Evolutionary conservation across 179 eudicot species (phyloP).

Genomic region (Silene vulgaris): DNA sequence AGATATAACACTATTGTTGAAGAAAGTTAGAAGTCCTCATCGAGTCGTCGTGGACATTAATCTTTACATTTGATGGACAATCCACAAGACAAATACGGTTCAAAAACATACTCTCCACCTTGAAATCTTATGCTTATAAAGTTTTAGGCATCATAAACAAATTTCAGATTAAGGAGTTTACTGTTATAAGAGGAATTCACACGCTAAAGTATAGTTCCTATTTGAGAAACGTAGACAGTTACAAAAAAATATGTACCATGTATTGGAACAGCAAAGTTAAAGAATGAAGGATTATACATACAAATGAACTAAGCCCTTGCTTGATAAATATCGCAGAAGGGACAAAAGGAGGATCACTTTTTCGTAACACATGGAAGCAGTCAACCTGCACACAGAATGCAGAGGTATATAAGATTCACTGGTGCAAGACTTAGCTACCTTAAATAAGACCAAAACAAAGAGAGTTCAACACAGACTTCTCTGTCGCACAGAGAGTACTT

Average conservation of each 20-base stretch:
- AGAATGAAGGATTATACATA: conserved; percentile 36
- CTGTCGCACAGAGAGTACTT: neutral
- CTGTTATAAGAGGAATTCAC: neutral
- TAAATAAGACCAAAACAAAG: neutral
- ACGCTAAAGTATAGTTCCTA: neutral
- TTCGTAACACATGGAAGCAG: conserved; percentile 89
- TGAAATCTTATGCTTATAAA: neutral
- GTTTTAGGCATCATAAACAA: neutral
- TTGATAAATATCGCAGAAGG: conserved; percentile 72
- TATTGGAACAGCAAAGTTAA: neutral
- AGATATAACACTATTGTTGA: neutral
- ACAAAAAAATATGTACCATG: neutral
- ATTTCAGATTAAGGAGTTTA: neutral
- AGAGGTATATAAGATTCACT: conserved; percentile 6
- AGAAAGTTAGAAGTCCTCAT: neutral
- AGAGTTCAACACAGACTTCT: neutral
- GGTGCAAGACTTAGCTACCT: neutral
- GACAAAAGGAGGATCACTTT: conserved; percentile 88
- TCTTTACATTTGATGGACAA: conserved; percentile 5
- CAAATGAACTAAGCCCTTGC: conserved; percentile 87
- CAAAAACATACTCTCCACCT: neutral
- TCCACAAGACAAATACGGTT: neutral
- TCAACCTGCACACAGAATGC: conserved; percentile 58
- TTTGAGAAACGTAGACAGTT: neutral
- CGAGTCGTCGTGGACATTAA: neutral